Evolutionary conservation across 2,329 filamentous ascomycete genomes (phyloP).

Genomic region (Xylaria multiplex): DNA sequence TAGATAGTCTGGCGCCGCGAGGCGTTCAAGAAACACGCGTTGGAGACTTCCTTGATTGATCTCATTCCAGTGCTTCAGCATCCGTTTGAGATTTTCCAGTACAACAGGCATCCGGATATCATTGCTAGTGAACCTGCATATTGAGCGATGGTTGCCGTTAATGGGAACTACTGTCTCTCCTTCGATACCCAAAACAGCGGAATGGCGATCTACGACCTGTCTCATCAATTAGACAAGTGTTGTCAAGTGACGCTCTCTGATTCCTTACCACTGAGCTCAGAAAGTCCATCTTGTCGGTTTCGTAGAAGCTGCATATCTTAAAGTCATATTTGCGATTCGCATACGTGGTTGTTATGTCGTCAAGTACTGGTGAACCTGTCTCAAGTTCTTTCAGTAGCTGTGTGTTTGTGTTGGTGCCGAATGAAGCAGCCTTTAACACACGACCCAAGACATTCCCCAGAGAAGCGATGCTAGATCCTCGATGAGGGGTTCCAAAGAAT

Average conservation of each 20-base stretch:
- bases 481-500: constrained; percentile 2
- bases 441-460: background rate
- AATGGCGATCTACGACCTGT: background rate
- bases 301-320: constrained; percentile 1
- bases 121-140: too few species aligned
- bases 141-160: too few species aligned
- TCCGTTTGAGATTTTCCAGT: too few species aligned
- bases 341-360: background rate
- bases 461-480: background rate
- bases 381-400: background rate
- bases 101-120: too few species aligned
- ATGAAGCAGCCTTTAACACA: background rate
- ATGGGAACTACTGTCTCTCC: too few species aligned
- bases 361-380: background rate
- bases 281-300: constrained; percentile 10
- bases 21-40: too few species aligned
- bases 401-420: background rate
- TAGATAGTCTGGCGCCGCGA: too few species aligned
- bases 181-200: background rate
- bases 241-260: background rate
- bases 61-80: too few species aligned
- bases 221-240: background rate
- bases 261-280: background rate
- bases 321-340: background rate
- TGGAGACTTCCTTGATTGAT: too few species aligned